Evolutionary conservation across 2,329 filamentous ascomycete genomes (phyloP).

Genomic region (Emergomyces orientalis): DNA sequence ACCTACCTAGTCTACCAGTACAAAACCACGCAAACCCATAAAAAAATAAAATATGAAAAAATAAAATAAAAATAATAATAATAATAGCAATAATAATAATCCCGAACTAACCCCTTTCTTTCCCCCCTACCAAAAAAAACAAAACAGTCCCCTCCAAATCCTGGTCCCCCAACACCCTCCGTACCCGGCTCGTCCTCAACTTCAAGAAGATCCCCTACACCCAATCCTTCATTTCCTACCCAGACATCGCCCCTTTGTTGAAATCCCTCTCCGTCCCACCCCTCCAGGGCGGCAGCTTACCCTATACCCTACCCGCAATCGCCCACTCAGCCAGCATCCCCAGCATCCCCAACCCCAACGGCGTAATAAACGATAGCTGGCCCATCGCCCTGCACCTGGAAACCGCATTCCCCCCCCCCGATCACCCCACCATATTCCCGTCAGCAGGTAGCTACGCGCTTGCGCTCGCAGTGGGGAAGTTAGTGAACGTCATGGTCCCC

Average conservation of each 20-base stretch:
- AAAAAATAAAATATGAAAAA: neutral
- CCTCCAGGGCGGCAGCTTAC: slow-evolving; percentile 6
- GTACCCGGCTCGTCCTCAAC: slow-evolving; percentile 35
- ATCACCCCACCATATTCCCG: slow-evolving; percentile 27
- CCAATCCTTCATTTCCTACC: slow-evolving; percentile 34
- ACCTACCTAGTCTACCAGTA: neutral
- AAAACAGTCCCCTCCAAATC: slow-evolving; percentile 10
- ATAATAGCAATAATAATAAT: neutral
- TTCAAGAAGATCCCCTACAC: slow-evolving; percentile 34
- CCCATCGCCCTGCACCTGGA: slow-evolving; percentile 33
- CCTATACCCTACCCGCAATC: slow-evolving; percentile 34
- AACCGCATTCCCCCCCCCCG: slow-evolving; percentile 27
- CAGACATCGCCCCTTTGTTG: slow-evolving; percentile 32
- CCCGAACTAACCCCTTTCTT: neutral
- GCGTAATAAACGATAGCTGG: slow-evolving; percentile 24
- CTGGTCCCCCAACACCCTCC: slow-evolving; percentile 31
- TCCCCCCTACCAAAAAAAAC: neutral
- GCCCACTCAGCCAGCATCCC: slow-evolving; percentile 26
- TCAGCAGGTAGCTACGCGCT: slow-evolving; percentile 24
- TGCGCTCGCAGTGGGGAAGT: slow-evolving; percentile 22
- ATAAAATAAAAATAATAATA: neutral
- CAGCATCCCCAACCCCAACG: neutral
- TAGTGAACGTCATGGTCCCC: slow-evolving; percentile 4
- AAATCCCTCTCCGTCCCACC: slow-evolving; percentile 18
- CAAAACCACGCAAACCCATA: neutral